Evolutionary conservation across 139 green algal species (phyloP).

Genomic region (Picochlorum sp.): DNA sequence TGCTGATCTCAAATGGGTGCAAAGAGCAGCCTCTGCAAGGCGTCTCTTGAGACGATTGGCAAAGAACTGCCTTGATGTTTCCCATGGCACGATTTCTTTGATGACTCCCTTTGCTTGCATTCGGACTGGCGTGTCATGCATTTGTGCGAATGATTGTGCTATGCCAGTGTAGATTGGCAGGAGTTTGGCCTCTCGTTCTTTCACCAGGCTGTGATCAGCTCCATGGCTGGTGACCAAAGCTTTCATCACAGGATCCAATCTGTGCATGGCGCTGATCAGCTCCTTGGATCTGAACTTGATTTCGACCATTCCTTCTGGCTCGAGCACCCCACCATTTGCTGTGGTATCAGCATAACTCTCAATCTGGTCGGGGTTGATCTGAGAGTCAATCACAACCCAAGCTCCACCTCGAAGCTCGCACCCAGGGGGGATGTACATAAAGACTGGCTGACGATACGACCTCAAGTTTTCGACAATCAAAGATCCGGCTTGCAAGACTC

Average conservation of each 20-base stretch:
- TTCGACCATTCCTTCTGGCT: constrained; percentile 95
- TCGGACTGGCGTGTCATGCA: constrained; percentile 92
- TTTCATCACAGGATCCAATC: constrained; percentile 66
- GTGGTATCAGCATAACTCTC: constrained; percentile 78
- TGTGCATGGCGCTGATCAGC: constrained; percentile 78
- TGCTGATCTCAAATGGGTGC: constrained; percentile 41
- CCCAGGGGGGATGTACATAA: constrained; percentile 89
- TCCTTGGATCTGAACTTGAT: constrained; percentile 92
- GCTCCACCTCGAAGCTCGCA: constrained; percentile 93
- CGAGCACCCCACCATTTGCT: constrained; percentile 83
- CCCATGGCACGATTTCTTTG: constrained; percentile 77
- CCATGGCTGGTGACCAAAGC: constrained; percentile 31
- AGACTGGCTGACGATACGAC: constrained; percentile 81
- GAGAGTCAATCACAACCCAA: constrained; percentile 95
- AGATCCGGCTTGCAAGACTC: constrained; percentile 88
- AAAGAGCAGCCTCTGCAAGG: constrained; percentile 57
- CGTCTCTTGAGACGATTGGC: constrained; percentile 61
- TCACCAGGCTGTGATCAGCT: constrained; percentile 28
- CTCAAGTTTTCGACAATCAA: constrained; percentile 93
- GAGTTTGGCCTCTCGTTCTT: constrained; percentile 59
- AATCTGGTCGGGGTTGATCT: constrained; percentile 77
- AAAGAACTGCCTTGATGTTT: constrained; percentile 73
- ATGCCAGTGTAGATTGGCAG: constrained; percentile 81
- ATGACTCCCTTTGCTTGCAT: constrained; percentile 92
- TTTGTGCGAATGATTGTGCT: constrained; percentile 79